Evolutionary conservation across 164 flowering plant species (phyloP).

Genomic region (Magnolia sinica): DNA sequence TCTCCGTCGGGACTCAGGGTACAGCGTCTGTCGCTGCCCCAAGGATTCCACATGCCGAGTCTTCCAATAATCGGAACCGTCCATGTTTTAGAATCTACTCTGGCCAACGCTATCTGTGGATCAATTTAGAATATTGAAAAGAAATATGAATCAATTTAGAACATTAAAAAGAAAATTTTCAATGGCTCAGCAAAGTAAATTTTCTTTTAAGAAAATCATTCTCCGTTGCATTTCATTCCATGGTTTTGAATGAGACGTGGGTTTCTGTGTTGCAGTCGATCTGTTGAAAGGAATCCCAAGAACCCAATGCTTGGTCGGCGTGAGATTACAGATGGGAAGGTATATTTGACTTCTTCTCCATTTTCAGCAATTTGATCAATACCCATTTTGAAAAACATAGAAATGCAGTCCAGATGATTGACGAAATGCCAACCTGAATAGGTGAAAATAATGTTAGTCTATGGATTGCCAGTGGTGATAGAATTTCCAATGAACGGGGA

Average conservation of each 20-base stretch:
- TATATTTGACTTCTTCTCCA: conserved; percentile 14
- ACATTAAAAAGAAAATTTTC: too few relatives aligned
- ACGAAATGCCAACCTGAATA: neutral
- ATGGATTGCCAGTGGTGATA: neutral
- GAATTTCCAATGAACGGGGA: neutral
- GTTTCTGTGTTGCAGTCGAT: conserved; percentile 38
- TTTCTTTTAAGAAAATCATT: neutral
- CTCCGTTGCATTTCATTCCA: neutral
- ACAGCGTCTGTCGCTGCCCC: too few relatives aligned
- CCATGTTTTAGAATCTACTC: too few relatives aligned
- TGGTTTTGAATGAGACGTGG: neutral
- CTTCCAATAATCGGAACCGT: too few relatives aligned
- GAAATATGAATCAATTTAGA: too few relatives aligned
- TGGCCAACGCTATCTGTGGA: too few relatives aligned
- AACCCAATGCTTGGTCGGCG: conserved; percentile 76
- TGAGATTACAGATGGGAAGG: conserved; percentile 56
- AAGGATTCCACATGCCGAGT: too few relatives aligned
- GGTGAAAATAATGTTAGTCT: neutral
- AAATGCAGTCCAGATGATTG: neutral
- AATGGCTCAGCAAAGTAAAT: too few relatives aligned
- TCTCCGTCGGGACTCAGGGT: too few relatives aligned
- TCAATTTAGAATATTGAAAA: too few relatives aligned
- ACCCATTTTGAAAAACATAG: neutral
- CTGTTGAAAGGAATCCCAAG: conserved; percentile 52
- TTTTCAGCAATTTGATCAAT: neutral